Evolutionary conservation across 2,329 filamentous ascomycete genomes (phyloP).

Genomic region (Fusarium abutilonis): DNA sequence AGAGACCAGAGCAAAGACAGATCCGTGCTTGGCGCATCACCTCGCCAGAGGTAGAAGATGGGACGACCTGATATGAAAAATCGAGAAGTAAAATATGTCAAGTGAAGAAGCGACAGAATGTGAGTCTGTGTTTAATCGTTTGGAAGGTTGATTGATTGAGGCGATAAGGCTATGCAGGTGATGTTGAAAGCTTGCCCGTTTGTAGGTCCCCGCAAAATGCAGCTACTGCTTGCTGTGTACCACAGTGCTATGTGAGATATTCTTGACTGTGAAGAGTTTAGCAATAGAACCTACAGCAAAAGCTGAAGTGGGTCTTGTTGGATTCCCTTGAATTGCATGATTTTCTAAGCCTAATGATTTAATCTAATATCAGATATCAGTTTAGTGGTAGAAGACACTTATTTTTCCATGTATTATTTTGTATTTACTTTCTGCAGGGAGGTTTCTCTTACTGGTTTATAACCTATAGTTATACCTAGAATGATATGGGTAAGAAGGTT

Average conservation of each 20-base stretch:
- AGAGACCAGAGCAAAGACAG: conserved; percentile 18
- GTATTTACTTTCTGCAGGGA: too few species aligned
- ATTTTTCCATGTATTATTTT: too few species aligned
- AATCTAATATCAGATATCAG: too few species aligned
- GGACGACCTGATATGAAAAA: background rate
- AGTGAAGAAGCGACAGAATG: background rate
- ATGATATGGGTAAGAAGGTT: too few species aligned
- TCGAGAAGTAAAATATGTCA: background rate
- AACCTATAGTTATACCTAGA: too few species aligned
- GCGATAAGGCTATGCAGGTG: conserved; percentile 21
- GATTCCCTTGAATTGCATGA: too few species aligned
- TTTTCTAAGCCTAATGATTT: too few species aligned
- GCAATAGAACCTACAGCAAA: background rate
- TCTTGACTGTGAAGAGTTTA: background rate
- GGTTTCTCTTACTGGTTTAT: too few species aligned
- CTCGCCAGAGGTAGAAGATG: background rate
- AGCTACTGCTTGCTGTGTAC: conserved; percentile 18
- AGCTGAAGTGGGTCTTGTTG: background rate
- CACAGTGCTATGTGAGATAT: conserved; percentile 7
- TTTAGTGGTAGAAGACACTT: too few species aligned
- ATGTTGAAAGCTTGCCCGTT: conserved; percentile 30
- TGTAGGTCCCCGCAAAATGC: conserved; percentile 36
- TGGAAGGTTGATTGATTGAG: conserved; percentile 10
- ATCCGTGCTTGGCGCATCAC: conserved; percentile 16
- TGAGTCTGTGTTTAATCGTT: conserved; percentile 2